phyloP scores from a whole-genome alignment of 257 asterid species.

The Linderniella brevidens region DNA sequence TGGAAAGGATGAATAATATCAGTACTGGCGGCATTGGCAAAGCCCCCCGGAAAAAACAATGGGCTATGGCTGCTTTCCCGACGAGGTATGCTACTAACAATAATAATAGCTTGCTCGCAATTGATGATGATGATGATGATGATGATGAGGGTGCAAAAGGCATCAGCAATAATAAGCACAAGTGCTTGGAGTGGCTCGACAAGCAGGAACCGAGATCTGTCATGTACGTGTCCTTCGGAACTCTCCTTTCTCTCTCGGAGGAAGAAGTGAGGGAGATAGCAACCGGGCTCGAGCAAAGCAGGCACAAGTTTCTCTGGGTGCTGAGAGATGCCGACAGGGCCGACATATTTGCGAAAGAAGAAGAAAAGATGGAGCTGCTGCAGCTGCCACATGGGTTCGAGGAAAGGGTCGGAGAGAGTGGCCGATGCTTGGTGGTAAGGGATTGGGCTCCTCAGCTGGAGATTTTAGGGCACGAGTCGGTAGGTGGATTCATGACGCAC shows the following conservation, averaged over 20 bases:
- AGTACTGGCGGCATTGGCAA: not conserved
- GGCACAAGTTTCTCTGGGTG: not conserved
- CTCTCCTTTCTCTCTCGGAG: not conserved
- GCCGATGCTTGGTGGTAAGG: too few species aligned
- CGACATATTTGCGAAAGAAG: not conserved
- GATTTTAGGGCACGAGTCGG: too few species aligned
- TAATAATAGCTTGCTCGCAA: too few species aligned
- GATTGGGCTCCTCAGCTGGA: too few species aligned
- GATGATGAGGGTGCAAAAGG: too few species aligned
- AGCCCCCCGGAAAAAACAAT: constrained; percentile 10
- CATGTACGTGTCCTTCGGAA: not conserved
- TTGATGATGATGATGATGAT: too few species aligned
- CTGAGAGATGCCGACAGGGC: constrained; percentile 1
- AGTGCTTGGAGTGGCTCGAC: constrained; percentile 1
- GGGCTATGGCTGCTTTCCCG: constrained; percentile 30
- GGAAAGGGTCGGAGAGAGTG: too few species aligned
- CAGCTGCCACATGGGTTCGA: too few species aligned
- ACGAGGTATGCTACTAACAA: not conserved
- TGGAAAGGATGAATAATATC: constrained; percentile 8
- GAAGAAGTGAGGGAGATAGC: not conserved
- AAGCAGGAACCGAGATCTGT: not conserved
- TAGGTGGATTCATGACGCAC: too few species aligned
- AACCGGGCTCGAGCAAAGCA: not conserved
- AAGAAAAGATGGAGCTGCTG: too few species aligned
- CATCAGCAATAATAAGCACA: not conserved